These are phyloP conservation scores for Coemansia sp. DNA, from an alignment of 192 early-diverging fungal species.

Conservation along the genomic window DNA sequence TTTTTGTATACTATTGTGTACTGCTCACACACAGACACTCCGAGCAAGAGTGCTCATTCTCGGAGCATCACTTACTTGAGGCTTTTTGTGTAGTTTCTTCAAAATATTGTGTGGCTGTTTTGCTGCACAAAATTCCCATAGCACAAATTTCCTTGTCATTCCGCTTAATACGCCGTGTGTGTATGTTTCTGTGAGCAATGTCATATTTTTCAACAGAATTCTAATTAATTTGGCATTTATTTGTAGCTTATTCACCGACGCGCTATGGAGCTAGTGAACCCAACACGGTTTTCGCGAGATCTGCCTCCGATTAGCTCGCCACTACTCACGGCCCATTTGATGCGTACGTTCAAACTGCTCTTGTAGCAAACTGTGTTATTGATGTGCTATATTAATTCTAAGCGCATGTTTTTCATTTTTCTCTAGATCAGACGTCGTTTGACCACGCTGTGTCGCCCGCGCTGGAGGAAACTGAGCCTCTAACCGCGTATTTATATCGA, in stretches of 20 bases:
- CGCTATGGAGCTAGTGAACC: conserved; percentile 39
- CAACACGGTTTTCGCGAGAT: conserved; percentile 27
- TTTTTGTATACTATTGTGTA: neutral
- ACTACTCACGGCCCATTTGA: conserved; percentile 20
- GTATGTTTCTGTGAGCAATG: neutral
- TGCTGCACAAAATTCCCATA: conserved; percentile 3
- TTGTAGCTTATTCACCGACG: conserved; percentile 47
- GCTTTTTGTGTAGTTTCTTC: conserved; percentile 3
- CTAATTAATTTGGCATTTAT: neutral
- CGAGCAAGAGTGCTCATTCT: neutral
- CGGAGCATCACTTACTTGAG: neutral
- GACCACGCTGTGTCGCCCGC: conserved; percentile 33
- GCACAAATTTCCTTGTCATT: neutral
- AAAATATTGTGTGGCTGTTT: conserved; percentile 3
- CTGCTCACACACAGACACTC: neutral
- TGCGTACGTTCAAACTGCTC: conserved; percentile 19
- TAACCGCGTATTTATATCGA: conserved; percentile 37
- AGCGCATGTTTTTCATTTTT: neutral
- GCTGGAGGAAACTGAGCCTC: conserved; percentile 31
- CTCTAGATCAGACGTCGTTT: conserved; percentile 25
- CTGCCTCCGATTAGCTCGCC: conserved; percentile 48
- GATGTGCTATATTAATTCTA: neutral
- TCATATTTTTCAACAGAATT: neutral
- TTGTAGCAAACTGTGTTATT: neutral
- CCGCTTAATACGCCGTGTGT: conserved; percentile 1